phyloP scores from a whole-genome alignment of 2,329 filamentous ascomycete genomes.

The Parasarocladium wereldwijsianum region DNA sequence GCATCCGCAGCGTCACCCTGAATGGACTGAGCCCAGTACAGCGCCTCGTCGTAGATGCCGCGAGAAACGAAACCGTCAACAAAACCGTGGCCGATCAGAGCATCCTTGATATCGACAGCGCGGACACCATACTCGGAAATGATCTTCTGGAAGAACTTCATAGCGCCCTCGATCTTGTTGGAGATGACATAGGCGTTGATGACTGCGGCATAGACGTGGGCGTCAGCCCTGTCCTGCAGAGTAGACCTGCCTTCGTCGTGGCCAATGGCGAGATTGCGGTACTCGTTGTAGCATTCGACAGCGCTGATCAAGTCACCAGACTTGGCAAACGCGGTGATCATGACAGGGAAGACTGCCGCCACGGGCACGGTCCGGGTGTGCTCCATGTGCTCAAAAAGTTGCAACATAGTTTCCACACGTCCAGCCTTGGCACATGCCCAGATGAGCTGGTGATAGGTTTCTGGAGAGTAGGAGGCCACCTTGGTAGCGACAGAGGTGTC shows the following conservation, averaged over 20 bases:
- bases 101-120: conserved; percentile 50
- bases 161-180: conserved; percentile 65
- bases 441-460: conserved; percentile 76
- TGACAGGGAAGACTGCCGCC: conserved; percentile 72
- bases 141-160: conserved; percentile 76
- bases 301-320: conserved; percentile 73
- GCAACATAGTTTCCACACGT: conserved; percentile 75
- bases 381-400: conserved; percentile 87
- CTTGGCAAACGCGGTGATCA: conserved; percentile 87
- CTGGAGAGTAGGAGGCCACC: conserved; percentile 54
- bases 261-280: conserved; percentile 74
- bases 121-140: conserved; percentile 44
- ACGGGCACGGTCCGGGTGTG: conserved; percentile 56
- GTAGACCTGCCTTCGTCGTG: conserved; percentile 60
- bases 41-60: conserved; percentile 57
- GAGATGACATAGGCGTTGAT: conserved; percentile 79
- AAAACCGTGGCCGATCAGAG: conserved; percentile 59
- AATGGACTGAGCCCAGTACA: conserved; percentile 55
- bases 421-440: conserved; percentile 74
- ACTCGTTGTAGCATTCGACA: conserved; percentile 91
- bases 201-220: conserved; percentile 78
- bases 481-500: conserved; percentile 54
- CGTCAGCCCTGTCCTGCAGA: conserved; percentile 59
- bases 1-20: conserved; percentile 41
- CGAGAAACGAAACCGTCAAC: conserved; percentile 62